These are phyloP conservation scores for Trichophaea hybrida DNA, from an alignment of 2,329 filamentous ascomycete species.

Conservation along the genomic window DNA sequence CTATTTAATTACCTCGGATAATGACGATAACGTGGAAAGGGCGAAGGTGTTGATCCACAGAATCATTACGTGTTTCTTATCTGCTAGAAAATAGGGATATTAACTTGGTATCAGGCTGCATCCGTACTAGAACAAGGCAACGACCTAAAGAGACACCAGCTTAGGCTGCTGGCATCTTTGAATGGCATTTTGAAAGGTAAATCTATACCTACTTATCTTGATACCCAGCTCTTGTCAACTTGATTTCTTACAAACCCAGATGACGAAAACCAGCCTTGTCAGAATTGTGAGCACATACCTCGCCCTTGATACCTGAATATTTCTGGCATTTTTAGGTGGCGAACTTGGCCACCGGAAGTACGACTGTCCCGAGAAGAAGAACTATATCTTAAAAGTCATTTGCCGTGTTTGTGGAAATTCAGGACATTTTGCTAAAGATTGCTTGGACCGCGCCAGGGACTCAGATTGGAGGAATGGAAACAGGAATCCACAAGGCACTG, in stretches of 20 bases:
- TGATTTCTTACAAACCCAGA: constrained; percentile 44
- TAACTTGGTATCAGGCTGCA: constrained; percentile 52
- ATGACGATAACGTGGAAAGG: constrained; percentile 97
- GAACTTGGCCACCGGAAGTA: constrained; percentile 98
- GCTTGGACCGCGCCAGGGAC: constrained; percentile 81
- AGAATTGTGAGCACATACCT: constrained; percentile 54
- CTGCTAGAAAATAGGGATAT: background rate
- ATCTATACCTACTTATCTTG: background rate
- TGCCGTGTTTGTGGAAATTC: constrained; percentile 96
- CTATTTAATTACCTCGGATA: constrained; percentile 98
- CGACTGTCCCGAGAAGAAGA: constrained; percentile 92
- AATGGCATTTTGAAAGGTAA: constrained; percentile 71
- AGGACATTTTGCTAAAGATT: constrained; percentile 95
- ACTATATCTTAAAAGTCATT: constrained; percentile 97
- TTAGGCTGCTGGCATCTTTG: constrained; percentile 88
- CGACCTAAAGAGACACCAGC: constrained; percentile 94
- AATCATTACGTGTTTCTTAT: constrained; percentile 51
- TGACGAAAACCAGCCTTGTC: constrained; percentile 96
- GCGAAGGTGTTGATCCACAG: constrained; percentile 97
- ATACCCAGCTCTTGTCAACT: background rate
- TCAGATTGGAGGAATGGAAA: constrained; percentile 66
- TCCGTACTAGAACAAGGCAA: constrained; percentile 98
- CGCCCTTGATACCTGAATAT: background rate
- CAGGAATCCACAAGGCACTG: constrained; percentile 52
- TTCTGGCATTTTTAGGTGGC: constrained; percentile 42